phyloP scores from a whole-genome alignment of 306 rosid genomes.

The Medicago lupulina region DNA sequence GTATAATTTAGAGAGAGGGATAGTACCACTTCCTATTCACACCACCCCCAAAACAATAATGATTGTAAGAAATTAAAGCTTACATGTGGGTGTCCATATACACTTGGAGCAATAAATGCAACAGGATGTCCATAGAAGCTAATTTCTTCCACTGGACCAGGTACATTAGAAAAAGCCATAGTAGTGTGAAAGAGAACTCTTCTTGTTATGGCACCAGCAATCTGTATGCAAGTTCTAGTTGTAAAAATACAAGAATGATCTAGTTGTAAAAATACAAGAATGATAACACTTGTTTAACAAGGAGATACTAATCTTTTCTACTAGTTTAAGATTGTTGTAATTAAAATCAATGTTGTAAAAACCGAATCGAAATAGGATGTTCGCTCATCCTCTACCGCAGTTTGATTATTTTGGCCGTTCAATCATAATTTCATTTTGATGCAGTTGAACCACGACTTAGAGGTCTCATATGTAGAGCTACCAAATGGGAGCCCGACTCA shows the following conservation, averaged over 20 bases:
- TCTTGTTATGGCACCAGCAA: constrained; percentile 49
- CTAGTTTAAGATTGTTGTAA: not conserved
- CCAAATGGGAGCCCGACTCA: too few species aligned
- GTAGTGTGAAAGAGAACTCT: constrained; percentile 58
- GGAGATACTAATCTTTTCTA: not conserved
- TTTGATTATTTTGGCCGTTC: too few species aligned
- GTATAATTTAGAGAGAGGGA: too few species aligned
- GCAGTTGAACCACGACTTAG: not conserved
- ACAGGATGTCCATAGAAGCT: constrained; percentile 66
- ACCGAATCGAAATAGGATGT: too few species aligned
- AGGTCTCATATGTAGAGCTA: too few species aligned
- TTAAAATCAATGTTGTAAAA: not conserved
- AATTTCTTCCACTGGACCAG: constrained; percentile 71
- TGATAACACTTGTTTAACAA: not conserved
- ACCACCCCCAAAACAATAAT: not conserved
- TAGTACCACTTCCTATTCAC: not conserved
- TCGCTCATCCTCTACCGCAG: not conserved
- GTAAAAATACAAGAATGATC: not conserved
- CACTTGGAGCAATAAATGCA: constrained; percentile 62
- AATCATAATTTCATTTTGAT: too few species aligned
- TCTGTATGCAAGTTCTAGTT: constrained; percentile 37
- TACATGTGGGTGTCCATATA: constrained; percentile 77
- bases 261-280: constrained; percentile 10
- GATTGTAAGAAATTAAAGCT: constrained; percentile 27
- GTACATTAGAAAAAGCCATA: constrained; percentile 57